These are phyloP conservation scores for Filobasidium floriforme DNA, from an alignment of 768 basidiomycete genomes.

Conservation along the genomic window DNA sequence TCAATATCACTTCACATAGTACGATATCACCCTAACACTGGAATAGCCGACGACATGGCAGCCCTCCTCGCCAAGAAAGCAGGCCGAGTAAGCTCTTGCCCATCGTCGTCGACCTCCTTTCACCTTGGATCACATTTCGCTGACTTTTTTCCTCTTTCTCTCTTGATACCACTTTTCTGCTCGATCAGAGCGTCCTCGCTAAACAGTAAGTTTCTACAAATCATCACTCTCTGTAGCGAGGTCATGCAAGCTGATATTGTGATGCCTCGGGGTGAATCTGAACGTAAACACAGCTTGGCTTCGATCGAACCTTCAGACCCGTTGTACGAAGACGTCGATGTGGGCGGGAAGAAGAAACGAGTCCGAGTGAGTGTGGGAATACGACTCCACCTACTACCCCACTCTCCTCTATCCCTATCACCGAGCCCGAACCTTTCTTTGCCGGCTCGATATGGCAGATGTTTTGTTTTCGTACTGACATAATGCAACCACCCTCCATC, in stretches of 20 bases:
- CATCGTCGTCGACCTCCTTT: not conserved
- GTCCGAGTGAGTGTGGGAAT: conserved; percentile 55
- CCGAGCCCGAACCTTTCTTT: not conserved
- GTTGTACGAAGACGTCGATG: conserved; percentile 59
- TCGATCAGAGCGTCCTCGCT: conserved; percentile 50
- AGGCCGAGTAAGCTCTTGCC: conserved; percentile 21
- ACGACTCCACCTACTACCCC: too few species aligned
- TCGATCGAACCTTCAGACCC: conserved; percentile 67
- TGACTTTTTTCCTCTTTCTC: not conserved
- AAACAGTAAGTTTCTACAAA: conserved; percentile 46
- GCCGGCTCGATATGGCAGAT: too few species aligned
- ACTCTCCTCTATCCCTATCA: not conserved
- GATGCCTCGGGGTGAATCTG: not conserved
- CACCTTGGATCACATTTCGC: not conserved
- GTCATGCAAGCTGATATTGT: too few species aligned
- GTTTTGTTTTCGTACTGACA: too few species aligned
- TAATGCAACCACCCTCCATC: not conserved
- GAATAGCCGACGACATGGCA: conserved; percentile 12
- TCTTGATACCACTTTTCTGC: not conserved
- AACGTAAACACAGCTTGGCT: conserved; percentile 44
- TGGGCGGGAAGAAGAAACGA: conserved; percentile 55
- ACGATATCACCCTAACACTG: too few species aligned
- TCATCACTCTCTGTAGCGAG: not conserved
- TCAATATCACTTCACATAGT: too few species aligned
- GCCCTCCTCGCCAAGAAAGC: conserved; percentile 24